Conservation (phyloP, 805 yeast species). For the Ogataea henricii region DNA sequence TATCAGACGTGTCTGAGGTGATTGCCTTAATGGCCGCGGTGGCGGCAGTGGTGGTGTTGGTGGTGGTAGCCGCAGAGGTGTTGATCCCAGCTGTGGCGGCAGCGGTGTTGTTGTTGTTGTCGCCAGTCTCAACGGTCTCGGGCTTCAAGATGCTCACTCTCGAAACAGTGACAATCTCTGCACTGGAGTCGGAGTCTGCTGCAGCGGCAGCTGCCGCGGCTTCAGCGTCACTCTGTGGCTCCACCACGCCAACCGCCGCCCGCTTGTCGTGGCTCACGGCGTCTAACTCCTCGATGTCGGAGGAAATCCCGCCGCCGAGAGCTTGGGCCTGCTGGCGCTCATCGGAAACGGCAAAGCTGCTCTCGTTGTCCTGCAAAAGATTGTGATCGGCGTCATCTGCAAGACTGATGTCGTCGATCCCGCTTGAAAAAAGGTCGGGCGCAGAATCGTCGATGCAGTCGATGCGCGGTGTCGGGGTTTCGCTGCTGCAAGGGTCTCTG, state of each 20-base stretch:
- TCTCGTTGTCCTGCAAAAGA: not conserved
- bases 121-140: not conserved
- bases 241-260: not conserved
- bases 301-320: not conserved
- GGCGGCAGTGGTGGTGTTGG: slow-evolving; percentile 1
- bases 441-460: slow-evolving; percentile 13
- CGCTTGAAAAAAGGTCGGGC: slow-evolving; percentile 10
- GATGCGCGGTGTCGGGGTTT: slow-evolving; percentile 14
- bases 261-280: not conserved
- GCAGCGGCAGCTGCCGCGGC: slow-evolving; percentile 3
- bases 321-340: not conserved
- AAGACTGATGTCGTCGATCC: slow-evolving; percentile 8
- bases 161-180: slow-evolving; percentile 22
- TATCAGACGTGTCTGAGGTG: not conserved
- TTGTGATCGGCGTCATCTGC: slow-evolving; percentile 4
- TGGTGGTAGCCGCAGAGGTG: not conserved
- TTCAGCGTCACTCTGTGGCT: not conserved
- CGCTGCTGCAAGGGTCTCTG: not conserved
- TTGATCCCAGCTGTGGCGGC: not conserved
- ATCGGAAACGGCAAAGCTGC: slow-evolving; percentile 1
- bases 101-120: not conserved
- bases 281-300: slow-evolving; percentile 8
- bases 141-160: slow-evolving; percentile 2
- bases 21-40: not conserved
- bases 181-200: slow-evolving; percentile 21